phyloP scores from a whole-genome alignment of 179 eudicot species.

The Silene vulgaris region DNA sequence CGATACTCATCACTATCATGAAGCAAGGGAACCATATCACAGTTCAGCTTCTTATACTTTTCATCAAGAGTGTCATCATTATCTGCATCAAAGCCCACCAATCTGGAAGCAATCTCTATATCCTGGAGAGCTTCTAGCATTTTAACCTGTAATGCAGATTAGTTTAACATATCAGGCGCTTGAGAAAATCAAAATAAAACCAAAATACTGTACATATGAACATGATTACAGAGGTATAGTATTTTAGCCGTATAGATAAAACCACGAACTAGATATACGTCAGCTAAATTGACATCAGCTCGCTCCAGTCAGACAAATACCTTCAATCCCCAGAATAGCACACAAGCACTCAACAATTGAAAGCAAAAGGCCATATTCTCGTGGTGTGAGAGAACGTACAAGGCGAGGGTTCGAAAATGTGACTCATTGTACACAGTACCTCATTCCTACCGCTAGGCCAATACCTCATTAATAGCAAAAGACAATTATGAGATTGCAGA shows the following conservation, averaged over 20 bases:
- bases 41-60: slow-evolving; percentile 73
- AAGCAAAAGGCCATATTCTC: not conserved
- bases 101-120: slow-evolving; percentile 93
- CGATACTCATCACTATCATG: slow-evolving; percentile 77
- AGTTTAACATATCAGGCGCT: not conserved
- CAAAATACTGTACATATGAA: not conserved
- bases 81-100: slow-evolving; percentile 89
- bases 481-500: not conserved
- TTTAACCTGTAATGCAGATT: slow-evolving; percentile 58
- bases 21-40: slow-evolving; percentile 72
- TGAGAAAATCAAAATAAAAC: slow-evolving; percentile 9
- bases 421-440: no score
- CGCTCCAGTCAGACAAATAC: not conserved
- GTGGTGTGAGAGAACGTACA: no score
- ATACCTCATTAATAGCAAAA: not conserved
- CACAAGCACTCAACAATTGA: not conserved
- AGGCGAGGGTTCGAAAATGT: no score
- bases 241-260: not conserved
- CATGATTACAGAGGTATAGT: not conserved
- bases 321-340: not conserved
- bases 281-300: not conserved
- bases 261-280: not conserved
- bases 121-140: slow-evolving; percentile 99
- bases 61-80: slow-evolving; percentile 71
- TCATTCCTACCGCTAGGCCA: no score